Percentiles rank a stretch among this genome's conserved stretches.
Conservation (phyloP, 345 rosid genomes). For the Litchi chinensis region DNA sequence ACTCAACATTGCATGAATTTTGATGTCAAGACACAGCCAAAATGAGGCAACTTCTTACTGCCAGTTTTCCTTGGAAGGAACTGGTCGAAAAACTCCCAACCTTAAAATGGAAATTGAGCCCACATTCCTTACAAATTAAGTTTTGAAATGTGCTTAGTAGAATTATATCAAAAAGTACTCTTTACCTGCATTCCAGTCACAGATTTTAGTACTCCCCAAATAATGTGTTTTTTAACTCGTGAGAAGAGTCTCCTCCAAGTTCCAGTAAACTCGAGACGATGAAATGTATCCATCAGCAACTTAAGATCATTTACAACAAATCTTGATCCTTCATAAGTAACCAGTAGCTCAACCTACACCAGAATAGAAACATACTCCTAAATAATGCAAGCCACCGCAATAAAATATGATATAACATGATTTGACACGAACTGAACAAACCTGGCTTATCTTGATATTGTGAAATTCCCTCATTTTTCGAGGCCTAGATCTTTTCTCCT, state of each 20-base stretch:
- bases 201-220: conserved; percentile 97
- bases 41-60: background rate
- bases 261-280: conserved; percentile 82
- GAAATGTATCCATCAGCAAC: conserved; percentile 94
- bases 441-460: conserved; percentile 97
- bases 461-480: conserved; percentile 88
- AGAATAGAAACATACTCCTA: conserved; percentile 12
- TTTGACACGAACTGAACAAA: conserved; percentile 29
- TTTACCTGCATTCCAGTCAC: conserved; percentile 98
- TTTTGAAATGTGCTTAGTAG: background rate
- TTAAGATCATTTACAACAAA: conserved; percentile 96
- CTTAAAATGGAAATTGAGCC: background rate
- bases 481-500: conserved; percentile 91
- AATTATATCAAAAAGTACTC: background rate
- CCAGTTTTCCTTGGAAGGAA: background rate
- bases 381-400: conserved; percentile 6
- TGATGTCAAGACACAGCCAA: background rate
- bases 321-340: conserved; percentile 92
- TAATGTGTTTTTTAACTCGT: conserved; percentile 95
- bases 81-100: background rate
- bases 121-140: background rate
- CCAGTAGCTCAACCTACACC: conserved; percentile 79
- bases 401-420: background rate
- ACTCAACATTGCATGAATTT: background rate
- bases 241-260: conserved; percentile 99